phyloP scores from a whole-genome alignment of 768 basidiomycete genomes.

The Rhodotorula sphaerocarpa region DNA sequence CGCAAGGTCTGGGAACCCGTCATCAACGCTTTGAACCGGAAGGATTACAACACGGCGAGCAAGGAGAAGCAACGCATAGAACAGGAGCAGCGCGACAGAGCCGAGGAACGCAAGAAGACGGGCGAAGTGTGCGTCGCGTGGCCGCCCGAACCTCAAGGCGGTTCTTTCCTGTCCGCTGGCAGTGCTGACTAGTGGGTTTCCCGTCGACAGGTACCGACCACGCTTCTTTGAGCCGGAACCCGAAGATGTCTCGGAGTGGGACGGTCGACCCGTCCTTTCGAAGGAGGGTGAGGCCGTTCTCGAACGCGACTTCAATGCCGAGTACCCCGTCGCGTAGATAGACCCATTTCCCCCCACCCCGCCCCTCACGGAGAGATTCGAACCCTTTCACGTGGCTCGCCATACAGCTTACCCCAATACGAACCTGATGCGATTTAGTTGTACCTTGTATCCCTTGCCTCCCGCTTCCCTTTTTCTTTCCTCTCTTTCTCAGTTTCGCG shows the following conservation, averaged over 20 bases:
- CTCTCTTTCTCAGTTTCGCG: too few species aligned
- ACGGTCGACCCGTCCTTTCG: slow-evolving; percentile 63
- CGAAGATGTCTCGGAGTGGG: slow-evolving; percentile 48
- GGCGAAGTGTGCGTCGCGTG: slow-evolving; percentile 57
- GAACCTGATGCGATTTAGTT: too few species aligned
- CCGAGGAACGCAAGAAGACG: slow-evolving; percentile 74
- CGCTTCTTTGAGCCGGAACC: slow-evolving; percentile 58
- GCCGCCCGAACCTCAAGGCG: too few species aligned
- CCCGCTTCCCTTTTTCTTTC: too few species aligned
- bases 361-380: too few species aligned
- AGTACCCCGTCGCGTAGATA: neutral
- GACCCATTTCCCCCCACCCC: neutral
- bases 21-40: slow-evolving; percentile 52
- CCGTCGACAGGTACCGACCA: slow-evolving; percentile 62
- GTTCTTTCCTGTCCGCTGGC: too few species aligned
- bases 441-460: too few species aligned
- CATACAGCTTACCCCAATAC: neutral
- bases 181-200: too few species aligned
- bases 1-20: slow-evolving; percentile 68
- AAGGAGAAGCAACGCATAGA: slow-evolving; percentile 85
- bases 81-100: slow-evolving; percentile 82
- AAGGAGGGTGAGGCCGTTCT: slow-evolving; percentile 62
- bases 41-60: slow-evolving; percentile 86
- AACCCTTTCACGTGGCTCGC: too few species aligned
- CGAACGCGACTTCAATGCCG: slow-evolving; percentile 54